phyloP scores from a whole-genome alignment of 371 early-diverging fungal species.

The Basidiobolus meristosporus region DNA sequence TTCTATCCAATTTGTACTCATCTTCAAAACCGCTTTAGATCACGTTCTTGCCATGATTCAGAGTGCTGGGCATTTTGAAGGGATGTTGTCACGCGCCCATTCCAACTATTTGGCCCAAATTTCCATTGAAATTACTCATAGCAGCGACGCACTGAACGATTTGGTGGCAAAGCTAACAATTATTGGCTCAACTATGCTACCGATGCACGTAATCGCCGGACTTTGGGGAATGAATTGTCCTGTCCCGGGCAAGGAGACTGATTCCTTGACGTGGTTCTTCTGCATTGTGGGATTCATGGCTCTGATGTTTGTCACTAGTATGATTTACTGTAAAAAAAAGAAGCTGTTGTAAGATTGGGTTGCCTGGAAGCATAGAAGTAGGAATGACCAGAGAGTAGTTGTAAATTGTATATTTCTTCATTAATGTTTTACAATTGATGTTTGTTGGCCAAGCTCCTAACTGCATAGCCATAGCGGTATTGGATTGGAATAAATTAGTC shows the following conservation, averaged over 20 bases:
- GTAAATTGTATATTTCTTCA: too few relatives aligned
- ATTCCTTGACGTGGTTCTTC: constrained; percentile 54
- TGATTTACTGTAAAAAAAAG: too few relatives aligned
- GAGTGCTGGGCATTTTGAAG: constrained; percentile 75
- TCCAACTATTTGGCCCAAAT: constrained; percentile 91
- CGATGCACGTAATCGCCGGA: constrained; percentile 47
- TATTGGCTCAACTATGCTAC: constrained; percentile 74
- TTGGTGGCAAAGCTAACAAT: constrained; percentile 81
- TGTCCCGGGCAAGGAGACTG: constrained; percentile 50
- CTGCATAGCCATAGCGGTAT: too few relatives aligned
- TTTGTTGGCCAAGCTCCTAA: too few relatives aligned
- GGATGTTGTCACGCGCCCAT: constrained; percentile 77
- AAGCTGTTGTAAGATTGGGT: too few relatives aligned
- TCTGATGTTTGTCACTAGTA: not conserved
- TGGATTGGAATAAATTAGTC: too few relatives aligned
- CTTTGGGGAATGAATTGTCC: constrained; percentile 67
- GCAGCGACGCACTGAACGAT: constrained; percentile 79
- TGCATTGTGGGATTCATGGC: constrained; percentile 24
- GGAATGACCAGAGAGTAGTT: too few relatives aligned
- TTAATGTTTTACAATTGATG: too few relatives aligned
- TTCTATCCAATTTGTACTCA: not conserved
- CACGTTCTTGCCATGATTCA: constrained; percentile 89
- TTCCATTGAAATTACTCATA: constrained; percentile 83
- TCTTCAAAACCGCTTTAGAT: constrained; percentile 20
- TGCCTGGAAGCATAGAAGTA: too few relatives aligned